Evolutionary conservation across 1,139 yeast species (phyloP).

Genomic region (Candida sojae): DNA sequence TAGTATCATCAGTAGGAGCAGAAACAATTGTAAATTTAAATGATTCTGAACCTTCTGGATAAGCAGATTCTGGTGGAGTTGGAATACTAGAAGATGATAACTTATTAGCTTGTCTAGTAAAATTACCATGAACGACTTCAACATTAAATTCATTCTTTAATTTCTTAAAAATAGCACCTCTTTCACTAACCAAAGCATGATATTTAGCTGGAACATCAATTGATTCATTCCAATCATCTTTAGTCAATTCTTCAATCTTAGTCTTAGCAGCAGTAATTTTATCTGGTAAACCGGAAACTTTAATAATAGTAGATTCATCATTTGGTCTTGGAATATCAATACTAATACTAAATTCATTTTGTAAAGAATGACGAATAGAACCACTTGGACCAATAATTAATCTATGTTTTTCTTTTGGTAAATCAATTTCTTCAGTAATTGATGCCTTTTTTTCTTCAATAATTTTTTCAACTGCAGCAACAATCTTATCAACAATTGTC

Average conservation of each 20-base stretch:
- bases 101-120: conserved; percentile 50
- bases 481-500: conserved; percentile 67
- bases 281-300: conserved; percentile 63
- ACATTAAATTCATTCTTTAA: conserved; percentile 58
- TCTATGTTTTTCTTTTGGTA: conserved; percentile 77
- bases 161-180: conserved; percentile 64
- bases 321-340: conserved; percentile 70
- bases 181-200: conserved; percentile 66
- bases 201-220: conserved; percentile 58
- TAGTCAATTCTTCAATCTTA: conserved; percentile 53
- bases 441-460: conserved; percentile 68
- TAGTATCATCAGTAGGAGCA: conserved; percentile 26
- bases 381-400: conserved; percentile 85
- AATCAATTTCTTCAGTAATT: conserved; percentile 54
- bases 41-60: conserved; percentile 40
- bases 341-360: conserved; percentile 64
- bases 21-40: conserved; percentile 34
- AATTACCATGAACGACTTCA: conserved; percentile 64
- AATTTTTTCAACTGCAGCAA: conserved; percentile 62
- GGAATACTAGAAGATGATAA: conserved; percentile 47
- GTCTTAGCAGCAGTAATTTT: conserved; percentile 57
- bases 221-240: conserved; percentile 48
- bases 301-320: conserved; percentile 45
- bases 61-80: conserved; percentile 50
- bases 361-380: conserved; percentile 68